Percentiles rank a stretch among this genome's conserved stretches.
Conservation (phyloP, 768 basidiomycete species). For the Chalciporus sphaerocephalus region DNA sequence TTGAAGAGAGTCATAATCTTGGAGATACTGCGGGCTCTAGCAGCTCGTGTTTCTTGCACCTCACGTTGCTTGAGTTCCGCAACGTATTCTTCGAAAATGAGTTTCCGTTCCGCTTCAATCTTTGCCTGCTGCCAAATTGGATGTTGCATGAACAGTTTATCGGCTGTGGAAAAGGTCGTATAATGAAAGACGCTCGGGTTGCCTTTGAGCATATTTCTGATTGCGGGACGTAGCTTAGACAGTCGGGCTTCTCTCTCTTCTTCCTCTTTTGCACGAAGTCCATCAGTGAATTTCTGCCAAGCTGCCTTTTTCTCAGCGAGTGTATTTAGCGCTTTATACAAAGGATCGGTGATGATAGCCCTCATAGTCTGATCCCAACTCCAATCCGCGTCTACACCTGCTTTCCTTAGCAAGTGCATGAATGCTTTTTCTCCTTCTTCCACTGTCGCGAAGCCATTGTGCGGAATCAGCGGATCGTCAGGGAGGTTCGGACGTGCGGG, state of each 20-base stretch:
- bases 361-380: constrained; percentile 99
- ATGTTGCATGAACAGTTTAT: constrained; percentile 79
- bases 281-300: constrained; percentile 88
- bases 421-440: constrained; percentile 96
- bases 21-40: constrained; percentile 72
- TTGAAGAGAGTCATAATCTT: constrained; percentile 86
- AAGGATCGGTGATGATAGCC: constrained; percentile 94
- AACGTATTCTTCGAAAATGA: constrained; percentile 92
- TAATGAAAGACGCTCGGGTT: constrained; percentile 89
- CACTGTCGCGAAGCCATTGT: constrained; percentile 80
- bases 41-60: constrained; percentile 76
- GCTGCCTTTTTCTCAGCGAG: constrained; percentile 91
- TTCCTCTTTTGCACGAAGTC: constrained; percentile 73
- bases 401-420: constrained; percentile 80
- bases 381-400: constrained; percentile 87
- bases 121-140: constrained; percentile 89
- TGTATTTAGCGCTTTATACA: constrained; percentile 91
- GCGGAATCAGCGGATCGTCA: constrained; percentile 84
- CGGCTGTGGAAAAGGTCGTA: constrained; percentile 85
- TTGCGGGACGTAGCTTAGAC: constrained; percentile 79
- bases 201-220: constrained; percentile 81
- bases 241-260: constrained; percentile 83
- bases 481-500: constrained; percentile 77
- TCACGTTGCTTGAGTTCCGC: constrained; percentile 81
- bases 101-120: constrained; percentile 77